phyloP scores from a whole-genome alignment of 805 yeast species.

The Alloascoidea africana region DNA sequence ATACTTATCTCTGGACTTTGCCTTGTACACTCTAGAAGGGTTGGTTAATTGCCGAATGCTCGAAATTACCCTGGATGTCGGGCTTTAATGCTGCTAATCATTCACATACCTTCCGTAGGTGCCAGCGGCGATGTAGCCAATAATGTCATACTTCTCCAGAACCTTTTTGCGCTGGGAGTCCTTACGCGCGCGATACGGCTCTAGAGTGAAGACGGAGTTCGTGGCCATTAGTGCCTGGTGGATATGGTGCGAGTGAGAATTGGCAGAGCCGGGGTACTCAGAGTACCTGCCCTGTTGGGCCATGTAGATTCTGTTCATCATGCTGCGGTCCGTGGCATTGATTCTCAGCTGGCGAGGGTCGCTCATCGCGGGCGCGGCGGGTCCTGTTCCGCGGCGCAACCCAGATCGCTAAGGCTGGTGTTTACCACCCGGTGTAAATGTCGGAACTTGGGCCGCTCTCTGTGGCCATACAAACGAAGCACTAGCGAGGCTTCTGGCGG shows the following conservation, averaged over 20 bases:
- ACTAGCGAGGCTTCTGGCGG: no score
- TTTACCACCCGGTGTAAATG: no score
- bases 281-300: conserved; percentile 1
- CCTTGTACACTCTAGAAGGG: conserved; percentile 61
- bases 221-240: conserved; percentile 39
- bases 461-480: no score
- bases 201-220: conserved; percentile 36
- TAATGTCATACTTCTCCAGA: conserved; percentile 68
- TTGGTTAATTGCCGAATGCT: neutral
- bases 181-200: conserved; percentile 44
- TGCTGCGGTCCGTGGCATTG: neutral
- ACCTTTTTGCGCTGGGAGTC: conserved; percentile 61
- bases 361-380: neutral
- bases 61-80: no score
- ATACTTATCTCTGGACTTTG: conserved; percentile 31
- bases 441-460: no score
- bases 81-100: no score
- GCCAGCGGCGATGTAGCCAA: conserved; percentile 97
- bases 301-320: conserved; percentile 1
- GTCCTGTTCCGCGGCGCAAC: neutral
- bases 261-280: neutral
- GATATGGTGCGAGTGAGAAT: neutral
- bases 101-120: conserved; percentile 58
- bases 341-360: conserved; percentile 6
- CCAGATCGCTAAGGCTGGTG: no score